phyloP scores from a whole-genome alignment of 1,284 basidiomycete genomes.

The Quambalaria eucalypti region DNA sequence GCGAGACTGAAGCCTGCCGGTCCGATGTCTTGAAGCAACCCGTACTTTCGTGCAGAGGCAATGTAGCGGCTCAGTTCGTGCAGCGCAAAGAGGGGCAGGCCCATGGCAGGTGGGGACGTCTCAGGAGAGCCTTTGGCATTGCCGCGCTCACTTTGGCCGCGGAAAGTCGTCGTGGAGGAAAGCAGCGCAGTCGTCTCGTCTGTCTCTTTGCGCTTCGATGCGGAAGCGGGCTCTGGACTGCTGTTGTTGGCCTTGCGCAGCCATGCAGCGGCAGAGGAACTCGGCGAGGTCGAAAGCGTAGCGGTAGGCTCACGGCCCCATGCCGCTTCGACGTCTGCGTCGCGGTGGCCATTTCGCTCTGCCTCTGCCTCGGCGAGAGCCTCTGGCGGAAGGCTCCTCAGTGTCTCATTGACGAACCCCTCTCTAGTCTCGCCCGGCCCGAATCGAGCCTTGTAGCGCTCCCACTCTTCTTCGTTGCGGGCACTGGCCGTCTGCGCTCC shows the following conservation, averaged over 20 bases:
- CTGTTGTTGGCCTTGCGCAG: not conserved
- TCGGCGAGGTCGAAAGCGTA: no score
- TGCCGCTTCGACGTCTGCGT: not conserved
- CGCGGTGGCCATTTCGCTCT: not conserved
- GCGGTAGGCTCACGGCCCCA: not conserved
- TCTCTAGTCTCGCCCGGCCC: no score
- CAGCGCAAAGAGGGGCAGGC: constrained; percentile 4
- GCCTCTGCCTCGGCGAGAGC: not conserved
- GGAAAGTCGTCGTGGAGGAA: not conserved
- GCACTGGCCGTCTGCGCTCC: constrained; percentile 21
- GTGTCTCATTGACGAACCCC: no score
- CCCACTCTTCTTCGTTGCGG: constrained; percentile 5
- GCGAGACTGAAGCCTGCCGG: constrained; percentile 20
- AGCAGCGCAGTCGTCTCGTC: not conserved
- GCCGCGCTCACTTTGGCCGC: not conserved
- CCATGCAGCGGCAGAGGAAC: not conserved
- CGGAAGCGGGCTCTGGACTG: not conserved
- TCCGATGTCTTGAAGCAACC: constrained; percentile 17
- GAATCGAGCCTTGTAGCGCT: no score
- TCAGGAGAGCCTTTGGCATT: not conserved
- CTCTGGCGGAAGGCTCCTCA: no score
- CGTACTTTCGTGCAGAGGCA: constrained; percentile 11
- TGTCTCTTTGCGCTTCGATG: no score
- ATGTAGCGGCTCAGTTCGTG: constrained; percentile 17
- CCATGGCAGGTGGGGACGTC: no score